Conservation (phyloP, 306 rosid genomes). For the Glycine soja region DNA sequence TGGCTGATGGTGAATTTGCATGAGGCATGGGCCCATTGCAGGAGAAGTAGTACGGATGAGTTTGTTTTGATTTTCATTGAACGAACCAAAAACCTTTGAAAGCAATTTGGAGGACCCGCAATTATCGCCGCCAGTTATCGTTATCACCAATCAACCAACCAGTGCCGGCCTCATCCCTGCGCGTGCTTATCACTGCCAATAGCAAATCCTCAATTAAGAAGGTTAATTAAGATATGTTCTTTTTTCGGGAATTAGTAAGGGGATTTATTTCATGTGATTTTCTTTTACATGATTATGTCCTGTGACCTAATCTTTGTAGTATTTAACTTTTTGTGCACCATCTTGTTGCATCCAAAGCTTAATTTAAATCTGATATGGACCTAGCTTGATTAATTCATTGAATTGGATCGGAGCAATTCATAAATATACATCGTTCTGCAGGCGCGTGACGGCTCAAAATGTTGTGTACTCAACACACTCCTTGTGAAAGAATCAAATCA, state of each 20-base stretch:
- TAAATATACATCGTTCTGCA: too few species aligned
- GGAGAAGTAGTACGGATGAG: background rate
- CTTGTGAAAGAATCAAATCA: slow-evolving; percentile 27
- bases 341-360: too few species aligned
- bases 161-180: too few species aligned
- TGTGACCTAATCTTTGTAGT: slow-evolving; percentile 20
- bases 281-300: slow-evolving; percentile 25
- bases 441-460: too few species aligned
- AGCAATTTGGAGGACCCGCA: slow-evolving; percentile 54
- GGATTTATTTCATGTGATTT: slow-evolving; percentile 20
- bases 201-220: background rate
- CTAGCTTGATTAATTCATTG: background rate
- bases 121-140: slow-evolving; percentile 64
- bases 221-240: background rate
- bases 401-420: too few species aligned
- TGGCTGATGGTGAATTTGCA: too few species aligned
- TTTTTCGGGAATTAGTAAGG: background rate
- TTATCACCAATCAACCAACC: slow-evolving; percentile 16
- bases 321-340: slow-evolving; percentile 25
- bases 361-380: background rate
- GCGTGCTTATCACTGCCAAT: slow-evolving; percentile 33
- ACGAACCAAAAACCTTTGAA: slow-evolving; percentile 45
- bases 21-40: too few species aligned
- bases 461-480: too few species aligned
- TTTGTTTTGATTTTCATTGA: background rate